Conservation (phyloP, 257 asterid species). For the Prunella vulgaris region DNA sequence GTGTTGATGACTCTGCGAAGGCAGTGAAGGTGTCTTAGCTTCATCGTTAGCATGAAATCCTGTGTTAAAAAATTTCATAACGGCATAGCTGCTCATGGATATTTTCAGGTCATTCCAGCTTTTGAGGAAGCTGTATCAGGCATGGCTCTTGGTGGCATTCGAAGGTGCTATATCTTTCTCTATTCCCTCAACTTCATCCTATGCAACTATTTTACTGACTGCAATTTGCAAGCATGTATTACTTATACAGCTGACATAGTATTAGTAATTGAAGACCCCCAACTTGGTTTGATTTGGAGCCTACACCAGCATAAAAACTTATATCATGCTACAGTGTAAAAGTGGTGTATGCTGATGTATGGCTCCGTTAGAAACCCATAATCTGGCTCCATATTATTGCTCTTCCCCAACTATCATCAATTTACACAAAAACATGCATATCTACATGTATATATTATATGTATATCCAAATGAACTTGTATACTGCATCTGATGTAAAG, state of each 20-base stretch:
- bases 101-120: slow-evolving; percentile 87
- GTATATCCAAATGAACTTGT: background rate
- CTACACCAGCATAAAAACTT: too few relatives aligned
- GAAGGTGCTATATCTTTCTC: slow-evolving; percentile 51
- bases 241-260: background rate
- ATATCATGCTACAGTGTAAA: too few relatives aligned
- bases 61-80: slow-evolving; percentile 9
- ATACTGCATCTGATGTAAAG: background rate
- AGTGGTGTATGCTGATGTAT: too few relatives aligned
- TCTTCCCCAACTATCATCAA: background rate
- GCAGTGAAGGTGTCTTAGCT: background rate
- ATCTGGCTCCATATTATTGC: too few relatives aligned
- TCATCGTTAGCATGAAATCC: background rate
- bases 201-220: background rate
- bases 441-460: background rate
- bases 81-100: slow-evolving; percentile 22
- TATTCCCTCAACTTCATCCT: background rate
- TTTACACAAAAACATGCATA: background rate
- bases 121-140: slow-evolving; percentile 93
- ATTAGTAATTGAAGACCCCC: background rate
- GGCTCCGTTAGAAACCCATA: background rate
- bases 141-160: slow-evolving; percentile 84
- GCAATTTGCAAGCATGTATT: background rate
- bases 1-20: background rate
- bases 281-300: too few relatives aligned